Evolutionary conservation across 192 early-diverging fungal species (phyloP), one percentile per base, ranked within the genome.

Genomic region (Coemansia guatemalensis): DNA sequence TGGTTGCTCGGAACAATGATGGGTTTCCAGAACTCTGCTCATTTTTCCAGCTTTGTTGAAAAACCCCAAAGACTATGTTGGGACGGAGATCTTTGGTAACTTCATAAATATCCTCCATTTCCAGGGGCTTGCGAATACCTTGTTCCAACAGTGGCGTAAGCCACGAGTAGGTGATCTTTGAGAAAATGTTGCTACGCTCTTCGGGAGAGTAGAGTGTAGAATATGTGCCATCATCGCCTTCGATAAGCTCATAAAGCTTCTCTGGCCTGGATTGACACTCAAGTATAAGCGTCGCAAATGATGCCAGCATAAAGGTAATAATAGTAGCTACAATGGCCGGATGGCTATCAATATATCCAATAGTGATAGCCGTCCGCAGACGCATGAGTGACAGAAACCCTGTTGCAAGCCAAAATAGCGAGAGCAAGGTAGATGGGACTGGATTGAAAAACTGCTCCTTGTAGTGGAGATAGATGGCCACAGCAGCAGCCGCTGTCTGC

Each of bases 131-230:
- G 17, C 71, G 52, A 53, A 85, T 87, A 8, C 92, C 93, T 18
- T 88, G 72, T 33, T 84, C 84, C 84, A 97, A 89, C 12, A 94
- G 63, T 2, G 85, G 83, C 41, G 89, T 86, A 78, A 96, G 85
- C 95, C 95, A 97, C 44, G 83, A 71, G 74, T 94, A 95, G 4
- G 86, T 85, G 0, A 92, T 24, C 18, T 64, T 52, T 7, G 70
- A 66, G 22, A 66, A 53, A 2, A 72, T 51, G 20, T 73, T 51
- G 1, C 58, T 48, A 3, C 52, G 35, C 3, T 49, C 58, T 17
- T 60, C 58, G 7, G 58, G 58, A 0, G 41, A 27, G 25, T 25
- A 7, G 32, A 20, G n/a, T 64, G 8, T 24, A 18, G 12, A 35
- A 21, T 9, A 48, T 32, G 32, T 44, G 25, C 68, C 68, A n/a